Percentiles rank a stretch among this genome's conserved stretches.
phyloP scores from a whole-genome alignment of 2,329 filamentous ascomycete species.

The Colletotrichum abscissum region DNA sequence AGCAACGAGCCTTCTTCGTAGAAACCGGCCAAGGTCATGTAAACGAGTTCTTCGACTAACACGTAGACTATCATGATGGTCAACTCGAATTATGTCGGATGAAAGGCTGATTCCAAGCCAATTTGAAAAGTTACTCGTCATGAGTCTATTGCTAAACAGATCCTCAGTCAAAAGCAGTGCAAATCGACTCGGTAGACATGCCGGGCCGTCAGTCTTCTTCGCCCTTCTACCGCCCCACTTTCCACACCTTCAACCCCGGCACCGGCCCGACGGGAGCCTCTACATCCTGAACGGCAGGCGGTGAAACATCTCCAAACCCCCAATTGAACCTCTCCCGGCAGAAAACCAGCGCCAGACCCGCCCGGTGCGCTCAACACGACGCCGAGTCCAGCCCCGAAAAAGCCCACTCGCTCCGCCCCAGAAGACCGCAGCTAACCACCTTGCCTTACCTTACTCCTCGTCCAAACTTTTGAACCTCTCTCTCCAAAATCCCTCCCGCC shows the following conservation, averaged over 20 bases:
- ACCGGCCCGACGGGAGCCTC: slow-evolving; percentile 7
- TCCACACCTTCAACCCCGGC: not conserved
- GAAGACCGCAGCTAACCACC: not conserved
- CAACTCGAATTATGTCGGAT: no score
- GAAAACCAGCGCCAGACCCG: slow-evolving; percentile 17
- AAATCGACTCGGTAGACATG: not conserved
- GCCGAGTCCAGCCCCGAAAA: slow-evolving; percentile 15
- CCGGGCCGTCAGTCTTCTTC: not conserved
- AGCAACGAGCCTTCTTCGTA: no score
- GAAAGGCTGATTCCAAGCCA: no score
- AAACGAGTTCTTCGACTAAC: no score
- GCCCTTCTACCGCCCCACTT: not conserved
- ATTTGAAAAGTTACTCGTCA: no score
- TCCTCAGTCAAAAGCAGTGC: not conserved
- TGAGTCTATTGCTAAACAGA: no score
- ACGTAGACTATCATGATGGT: no score
- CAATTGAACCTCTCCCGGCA: slow-evolving; percentile 21
- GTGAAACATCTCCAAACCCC: not conserved
- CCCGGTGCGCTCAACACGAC: not conserved
- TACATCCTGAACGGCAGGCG: slow-evolving; percentile 9
- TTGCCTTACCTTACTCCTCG: not conserved
- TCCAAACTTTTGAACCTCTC: not conserved
- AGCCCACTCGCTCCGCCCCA: not conserved
- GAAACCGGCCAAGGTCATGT: no score
- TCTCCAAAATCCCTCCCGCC: not conserved